Evolutionary conservation across 140 eudicot genomes (phyloP).

Genomic region (Ambrosia hybrid): DNA sequence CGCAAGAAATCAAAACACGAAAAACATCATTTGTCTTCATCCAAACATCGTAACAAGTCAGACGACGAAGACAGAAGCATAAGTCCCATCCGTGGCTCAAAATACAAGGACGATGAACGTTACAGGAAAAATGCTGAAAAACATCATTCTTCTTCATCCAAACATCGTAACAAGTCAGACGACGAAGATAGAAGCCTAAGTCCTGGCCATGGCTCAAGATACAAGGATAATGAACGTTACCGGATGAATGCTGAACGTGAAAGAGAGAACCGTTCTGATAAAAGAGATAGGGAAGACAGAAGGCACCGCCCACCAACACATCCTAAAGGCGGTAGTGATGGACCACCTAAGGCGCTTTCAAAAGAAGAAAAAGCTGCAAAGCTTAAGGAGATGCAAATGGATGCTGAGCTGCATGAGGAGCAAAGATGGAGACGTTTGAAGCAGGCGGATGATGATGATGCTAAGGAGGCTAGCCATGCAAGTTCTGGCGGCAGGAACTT

Average conservation of each 20-base stretch:
- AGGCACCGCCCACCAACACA: constrained; percentile 18
- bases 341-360: constrained; percentile 43
- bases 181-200: constrained; percentile 14
- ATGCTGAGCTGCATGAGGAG: constrained; percentile 90
- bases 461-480: constrained; percentile 57
- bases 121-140: constrained; percentile 16
- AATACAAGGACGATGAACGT: constrained; percentile 31
- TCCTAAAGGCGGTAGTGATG: constrained; percentile 5
- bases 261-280: constrained; percentile 26
- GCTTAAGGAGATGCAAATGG: constrained; percentile 82
- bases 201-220: too few species aligned
- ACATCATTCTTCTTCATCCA: constrained; percentile 30
- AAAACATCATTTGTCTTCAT: constrained; percentile 40
- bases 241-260: constrained; percentile 20
- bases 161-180: constrained; percentile 41
- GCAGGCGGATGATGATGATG: constrained; percentile 79
- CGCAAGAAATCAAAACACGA: constrained; percentile 51
- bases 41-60: constrained; percentile 43
- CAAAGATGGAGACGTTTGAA: constrained; percentile 91
- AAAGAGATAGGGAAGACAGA: constrained; percentile 29
- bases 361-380: constrained; percentile 84
- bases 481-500: constrained; percentile 57
- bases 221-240: constrained; percentile 20
- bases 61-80: constrained; percentile 36
- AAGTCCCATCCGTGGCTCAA: constrained; percentile 34